phyloP scores from a whole-genome alignment of 192 early-diverging fungal genomes.

The Phlyctochytrium bullatum region DNA sequence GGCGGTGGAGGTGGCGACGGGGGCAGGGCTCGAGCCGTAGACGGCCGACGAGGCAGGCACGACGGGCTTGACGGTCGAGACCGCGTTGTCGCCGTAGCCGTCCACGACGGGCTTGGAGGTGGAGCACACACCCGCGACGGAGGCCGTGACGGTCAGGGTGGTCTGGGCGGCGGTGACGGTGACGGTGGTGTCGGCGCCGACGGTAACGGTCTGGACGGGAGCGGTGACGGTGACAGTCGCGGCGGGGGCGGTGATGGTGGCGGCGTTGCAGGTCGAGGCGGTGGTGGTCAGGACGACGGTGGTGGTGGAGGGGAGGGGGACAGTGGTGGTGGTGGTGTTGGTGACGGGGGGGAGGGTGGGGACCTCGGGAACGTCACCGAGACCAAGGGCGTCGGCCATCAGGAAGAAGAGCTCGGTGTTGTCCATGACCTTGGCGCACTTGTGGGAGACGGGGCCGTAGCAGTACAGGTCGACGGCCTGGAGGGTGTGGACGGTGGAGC shows the following conservation, averaged over 20 bases:
- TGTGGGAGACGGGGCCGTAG: slow-evolving; percentile 22
- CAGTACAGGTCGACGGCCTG: slow-evolving; percentile 44
- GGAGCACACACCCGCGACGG: slow-evolving; percentile 21
- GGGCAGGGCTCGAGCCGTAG: slow-evolving; percentile 16
- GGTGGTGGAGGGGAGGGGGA: too few species aligned
- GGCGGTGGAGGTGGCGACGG: slow-evolving; percentile 39
- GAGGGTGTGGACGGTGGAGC: slow-evolving; percentile 33
- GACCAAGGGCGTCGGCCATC: slow-evolving; percentile 35
- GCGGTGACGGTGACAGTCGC: slow-evolving; percentile 34
- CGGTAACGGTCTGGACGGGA: slow-evolving; percentile 18
- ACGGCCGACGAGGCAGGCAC: too few species aligned
- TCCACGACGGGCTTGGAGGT: too few species aligned
- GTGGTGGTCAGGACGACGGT: too few species aligned
- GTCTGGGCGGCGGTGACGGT: background rate
- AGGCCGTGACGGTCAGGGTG: slow-evolving; percentile 25
- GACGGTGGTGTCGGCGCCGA: background rate
- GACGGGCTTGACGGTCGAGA: too few species aligned
- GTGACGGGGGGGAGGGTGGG: too few species aligned
- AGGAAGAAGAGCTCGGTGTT: slow-evolving; percentile 47
- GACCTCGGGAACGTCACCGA: slow-evolving; percentile 27
- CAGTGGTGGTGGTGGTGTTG: too few species aligned
- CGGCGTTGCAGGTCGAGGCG: too few species aligned
- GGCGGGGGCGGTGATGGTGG: background rate
- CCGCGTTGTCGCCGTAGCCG: too few species aligned
- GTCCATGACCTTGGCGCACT: slow-evolving; percentile 27